Base-by-base conservation (phyloP, 2,329 filamentous ascomycete genomes). In the Monosporascus sp. region DNA sequence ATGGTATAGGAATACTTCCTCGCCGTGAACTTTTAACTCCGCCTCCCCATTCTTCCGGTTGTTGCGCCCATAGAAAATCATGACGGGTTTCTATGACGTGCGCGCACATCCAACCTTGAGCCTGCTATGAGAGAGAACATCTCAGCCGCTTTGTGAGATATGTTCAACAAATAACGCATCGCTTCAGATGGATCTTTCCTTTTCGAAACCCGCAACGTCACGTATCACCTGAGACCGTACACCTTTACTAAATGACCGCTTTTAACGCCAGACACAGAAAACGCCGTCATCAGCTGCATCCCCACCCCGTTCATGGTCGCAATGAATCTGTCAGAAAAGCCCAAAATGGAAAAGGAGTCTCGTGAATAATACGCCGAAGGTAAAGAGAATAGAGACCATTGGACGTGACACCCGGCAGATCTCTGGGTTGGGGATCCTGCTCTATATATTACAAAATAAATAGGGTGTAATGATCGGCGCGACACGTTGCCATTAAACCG, bases 381-480 rank as follows among this genome's bases (percentile, higher is more conserved):
- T 17, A 44, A 27, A 27, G 14, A 27, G 26, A 22, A 41, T 41
- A 17, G 14, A 20, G 38, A 17, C 24, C 22, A 46, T 26, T 14
- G 9, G 31, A 19, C 43, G 24, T 8, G 16, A n/a, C 16, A 3
- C 43, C 24, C 24, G 14, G 31, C 31, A 34, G 31, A 34, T 14
- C 31, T 14, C 31, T 34, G 31, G 49, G 47, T 40, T 38, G 36
- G 47, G 40, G 51, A 34, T 31, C 61, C 56, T 54, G 66, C 64
- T 65, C 66, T 64, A 58, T 69, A 71, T 70, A 59, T 69, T 72
- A 71, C 71, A 72, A 63, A 61, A 61, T 46, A n/a, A 46, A 46
- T 46, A 46, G 17, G 40, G 43, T 27, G 43, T 46, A 55, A 50
- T 50, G 50, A 50, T 53, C 43, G 26, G 52, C 47, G 31, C 20